Conservation (phyloP, 2,329 filamentous ascomycete genomes). For the Bipolaris zeicola region DNA sequence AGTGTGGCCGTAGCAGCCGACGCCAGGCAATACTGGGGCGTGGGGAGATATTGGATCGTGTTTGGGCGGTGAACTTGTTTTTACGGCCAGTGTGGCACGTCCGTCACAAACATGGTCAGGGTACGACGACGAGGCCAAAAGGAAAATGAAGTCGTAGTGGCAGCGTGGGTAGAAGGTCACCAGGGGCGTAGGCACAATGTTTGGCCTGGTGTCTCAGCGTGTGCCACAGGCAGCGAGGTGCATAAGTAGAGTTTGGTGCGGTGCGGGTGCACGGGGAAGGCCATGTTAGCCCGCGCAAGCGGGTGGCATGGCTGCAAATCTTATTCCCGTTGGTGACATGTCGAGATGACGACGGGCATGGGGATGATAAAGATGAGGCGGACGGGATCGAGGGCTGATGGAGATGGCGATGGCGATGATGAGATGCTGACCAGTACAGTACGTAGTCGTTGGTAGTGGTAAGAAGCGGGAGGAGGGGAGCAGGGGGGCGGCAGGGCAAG, state of each 20-base stretch:
- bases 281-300: no score
- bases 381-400: not conserved
- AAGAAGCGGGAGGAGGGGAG: not conserved
- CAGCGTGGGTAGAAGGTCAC: not conserved
- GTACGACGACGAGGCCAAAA: not conserved
- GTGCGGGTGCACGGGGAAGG: not conserved
- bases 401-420: not conserved
- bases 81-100: constrained; percentile 8
- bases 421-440: not conserved
- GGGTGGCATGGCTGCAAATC: not conserved
- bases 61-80: not conserved
- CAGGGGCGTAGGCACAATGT: not conserved
- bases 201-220: constrained; percentile 14
- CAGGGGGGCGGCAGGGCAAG: no score
- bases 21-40: not conserved
- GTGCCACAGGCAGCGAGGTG: constrained; percentile 14
- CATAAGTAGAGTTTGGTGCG: constrained; percentile 1
- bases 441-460: not conserved
- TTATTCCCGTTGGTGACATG: not conserved
- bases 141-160: not conserved
- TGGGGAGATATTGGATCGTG: not conserved
- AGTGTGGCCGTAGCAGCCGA: not conserved
- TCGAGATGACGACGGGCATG: not conserved
- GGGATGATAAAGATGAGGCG: not conserved
- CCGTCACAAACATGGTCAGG: constrained; percentile 2